Evolutionary conservation across 2,329 filamentous ascomycete species (phyloP).

Genomic region (Davidsoniella eucalypti): DNA sequence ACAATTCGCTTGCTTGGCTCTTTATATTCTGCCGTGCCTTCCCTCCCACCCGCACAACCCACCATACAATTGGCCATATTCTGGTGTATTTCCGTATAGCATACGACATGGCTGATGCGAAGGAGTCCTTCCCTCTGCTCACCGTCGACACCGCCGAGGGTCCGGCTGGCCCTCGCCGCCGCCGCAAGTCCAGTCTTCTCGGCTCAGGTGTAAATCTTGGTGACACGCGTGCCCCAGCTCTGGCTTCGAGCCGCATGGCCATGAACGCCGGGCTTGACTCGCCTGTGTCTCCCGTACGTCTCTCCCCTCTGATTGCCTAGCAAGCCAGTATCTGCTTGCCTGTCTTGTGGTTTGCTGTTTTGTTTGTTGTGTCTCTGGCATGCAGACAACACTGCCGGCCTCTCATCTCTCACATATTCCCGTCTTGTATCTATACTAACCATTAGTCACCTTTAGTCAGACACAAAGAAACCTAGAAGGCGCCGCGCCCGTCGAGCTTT

Average conservation of each 20-base stretch:
- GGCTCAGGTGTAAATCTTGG: conserved; percentile 36
- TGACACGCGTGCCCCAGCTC: conserved; percentile 37
- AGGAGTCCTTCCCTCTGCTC: not conserved
- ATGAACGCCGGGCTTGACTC: conserved; percentile 18
- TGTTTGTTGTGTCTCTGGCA: not conserved
- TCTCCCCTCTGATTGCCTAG: not conserved
- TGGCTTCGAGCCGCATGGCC: conserved; percentile 35
- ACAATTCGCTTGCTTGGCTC: no score
- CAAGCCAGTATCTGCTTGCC: not conserved
- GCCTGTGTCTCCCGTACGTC: conserved; percentile 8
- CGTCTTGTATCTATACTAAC: conserved; percentile 1
- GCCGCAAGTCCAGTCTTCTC: conserved; percentile 39
- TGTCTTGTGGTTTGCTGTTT: not conserved
- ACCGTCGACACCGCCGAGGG: conserved; percentile 1
- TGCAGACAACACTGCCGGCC: no score
- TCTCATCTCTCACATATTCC: no score
- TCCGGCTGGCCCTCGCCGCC: conserved; percentile 25
- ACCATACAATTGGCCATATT: no score
- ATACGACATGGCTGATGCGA: no score
- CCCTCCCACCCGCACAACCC: no score
- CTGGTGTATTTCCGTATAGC: no score
- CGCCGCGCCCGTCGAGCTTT: conserved; percentile 36
- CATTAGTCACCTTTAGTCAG: not conserved
- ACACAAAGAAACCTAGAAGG: conserved; percentile 28
- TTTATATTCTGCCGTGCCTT: no score